These are phyloP conservation scores for Cutaneotrichosporon cutaneum DNA, from an alignment of 1,284 basidiomycete species.

Conservation along the genomic window DNA sequence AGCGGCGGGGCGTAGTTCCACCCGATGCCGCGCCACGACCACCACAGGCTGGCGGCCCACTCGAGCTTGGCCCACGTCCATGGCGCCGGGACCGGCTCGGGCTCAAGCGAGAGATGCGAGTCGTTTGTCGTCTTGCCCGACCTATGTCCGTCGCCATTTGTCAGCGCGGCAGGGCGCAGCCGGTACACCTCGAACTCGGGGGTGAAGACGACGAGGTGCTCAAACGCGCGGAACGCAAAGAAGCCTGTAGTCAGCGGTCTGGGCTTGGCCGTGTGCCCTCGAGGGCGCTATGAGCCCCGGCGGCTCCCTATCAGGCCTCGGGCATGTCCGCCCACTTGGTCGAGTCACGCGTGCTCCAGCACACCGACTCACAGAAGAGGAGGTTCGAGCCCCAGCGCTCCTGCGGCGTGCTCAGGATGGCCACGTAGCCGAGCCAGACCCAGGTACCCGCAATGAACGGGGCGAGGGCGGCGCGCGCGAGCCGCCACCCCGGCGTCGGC, in stretches of 20 bases:
- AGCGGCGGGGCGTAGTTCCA: slow-evolving; percentile 43
- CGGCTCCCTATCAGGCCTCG: not conserved
- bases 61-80: slow-evolving; percentile 41
- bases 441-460: slow-evolving; percentile 27
- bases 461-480: slow-evolving; percentile 30
- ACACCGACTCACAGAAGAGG: slow-evolving; percentile 5
- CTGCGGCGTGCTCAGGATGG: slow-evolving; percentile 21
- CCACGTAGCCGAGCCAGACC: slow-evolving; percentile 24
- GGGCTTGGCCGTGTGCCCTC: not conserved
- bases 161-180: slow-evolving; percentile 11
- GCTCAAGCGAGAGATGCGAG: slow-evolving; percentile 9
- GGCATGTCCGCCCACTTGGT: not conserved
- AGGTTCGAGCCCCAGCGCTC: slow-evolving; percentile 35
- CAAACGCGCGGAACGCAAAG: slow-evolving; percentile 29
- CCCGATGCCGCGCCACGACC: slow-evolving; percentile 43
- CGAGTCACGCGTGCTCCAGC: too few species aligned
- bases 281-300: not conserved
- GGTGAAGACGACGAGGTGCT: slow-evolving; percentile 39
- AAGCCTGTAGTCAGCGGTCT: slow-evolving; percentile 11
- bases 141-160: not conserved
- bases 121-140: too few species aligned
- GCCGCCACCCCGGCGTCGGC: slow-evolving; percentile 30
- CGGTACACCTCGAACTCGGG: slow-evolving; percentile 40
- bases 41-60: slow-evolving; percentile 39
- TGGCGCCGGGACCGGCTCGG: slow-evolving; percentile 39